Conservation (phyloP, 495 filamentous ascomycete species). For the Daldinia vernicosa region DNA sequence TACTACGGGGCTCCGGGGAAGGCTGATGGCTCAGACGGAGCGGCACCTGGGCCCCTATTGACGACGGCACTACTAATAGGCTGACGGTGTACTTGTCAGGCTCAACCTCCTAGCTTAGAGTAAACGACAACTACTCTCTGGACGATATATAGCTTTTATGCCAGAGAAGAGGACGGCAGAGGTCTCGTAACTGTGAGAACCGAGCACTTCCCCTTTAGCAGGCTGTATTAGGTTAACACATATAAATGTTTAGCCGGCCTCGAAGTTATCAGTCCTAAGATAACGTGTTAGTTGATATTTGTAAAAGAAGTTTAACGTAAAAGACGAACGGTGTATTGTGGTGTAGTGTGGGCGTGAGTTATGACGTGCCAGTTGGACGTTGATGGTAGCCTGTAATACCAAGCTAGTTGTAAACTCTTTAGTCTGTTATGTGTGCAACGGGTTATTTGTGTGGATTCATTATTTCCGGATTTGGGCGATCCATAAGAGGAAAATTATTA, state of each 20-base stretch:
- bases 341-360: neutral
- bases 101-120: neutral
- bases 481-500: neutral
- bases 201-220: neutral
- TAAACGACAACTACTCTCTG: neutral
- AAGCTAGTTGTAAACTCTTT: neutral
- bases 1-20: neutral
- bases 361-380: neutral
- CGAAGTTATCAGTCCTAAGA: neutral
- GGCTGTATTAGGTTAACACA: neutral
- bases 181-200: neutral
- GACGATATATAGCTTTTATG: neutral
- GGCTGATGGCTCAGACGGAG: neutral
- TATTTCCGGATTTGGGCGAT: neutral
- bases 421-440: neutral
- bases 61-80: neutral
- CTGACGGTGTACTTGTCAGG: neutral
- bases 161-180: neutral
- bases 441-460: neutral
- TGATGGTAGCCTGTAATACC: neutral
- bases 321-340: neutral
- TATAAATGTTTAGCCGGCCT: neutral
- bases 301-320: neutral
- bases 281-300: neutral
- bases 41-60: neutral